Evolutionary conservation across 352 stramenopile species (phyloP).

Genomic region (Discostella stelligera): DNA sequence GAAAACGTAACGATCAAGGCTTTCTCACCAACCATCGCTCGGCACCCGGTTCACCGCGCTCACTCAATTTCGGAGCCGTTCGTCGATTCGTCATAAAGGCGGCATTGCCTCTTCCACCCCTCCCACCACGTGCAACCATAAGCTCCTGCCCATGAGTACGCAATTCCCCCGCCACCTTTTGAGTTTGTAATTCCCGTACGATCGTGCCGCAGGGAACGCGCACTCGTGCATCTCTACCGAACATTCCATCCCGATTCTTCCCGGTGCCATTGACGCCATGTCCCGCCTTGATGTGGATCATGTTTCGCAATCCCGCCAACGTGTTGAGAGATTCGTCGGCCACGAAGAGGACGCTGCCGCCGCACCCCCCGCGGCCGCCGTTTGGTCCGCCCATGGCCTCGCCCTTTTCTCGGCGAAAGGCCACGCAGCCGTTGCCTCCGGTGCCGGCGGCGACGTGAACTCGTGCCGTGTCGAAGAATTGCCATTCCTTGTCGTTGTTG

Average conservation of each 20-base stretch:
- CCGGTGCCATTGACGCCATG: slow-evolving; percentile 79
- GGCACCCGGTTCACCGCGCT: slow-evolving; percentile 88
- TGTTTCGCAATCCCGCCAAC: slow-evolving; percentile 75
- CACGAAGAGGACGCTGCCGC: slow-evolving; percentile 73
- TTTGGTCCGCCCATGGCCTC: slow-evolving; percentile 80
- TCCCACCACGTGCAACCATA: slow-evolving; percentile 82
- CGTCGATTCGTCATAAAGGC: slow-evolving; percentile 83
- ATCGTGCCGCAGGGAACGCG: slow-evolving; percentile 84
- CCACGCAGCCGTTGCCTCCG: slow-evolving; percentile 84
- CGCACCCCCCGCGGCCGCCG: slow-evolving; percentile 76
- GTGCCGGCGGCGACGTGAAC: slow-evolving; percentile 82
- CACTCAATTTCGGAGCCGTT: slow-evolving; percentile 77
- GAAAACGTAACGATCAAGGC: not conserved
- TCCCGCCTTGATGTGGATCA: slow-evolving; percentile 69
- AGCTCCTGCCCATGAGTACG: slow-evolving; percentile 72
- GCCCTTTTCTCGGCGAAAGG: slow-evolving; percentile 82
- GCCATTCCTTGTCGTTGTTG: slow-evolving; percentile 74
- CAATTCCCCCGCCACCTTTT: slow-evolving; percentile 83
- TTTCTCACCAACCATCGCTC: slow-evolving; percentile 87
- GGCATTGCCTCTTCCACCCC: slow-evolving; percentile 83
- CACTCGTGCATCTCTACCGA: slow-evolving; percentile 69
- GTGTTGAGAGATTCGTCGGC: slow-evolving; percentile 84
- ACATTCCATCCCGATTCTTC: slow-evolving; percentile 78
- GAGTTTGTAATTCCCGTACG: slow-evolving; percentile 78
- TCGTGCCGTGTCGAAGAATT: slow-evolving; percentile 86